Base-by-base conservation (phyloP, 441 rosid species). In the Sinapis alba region DNA sequence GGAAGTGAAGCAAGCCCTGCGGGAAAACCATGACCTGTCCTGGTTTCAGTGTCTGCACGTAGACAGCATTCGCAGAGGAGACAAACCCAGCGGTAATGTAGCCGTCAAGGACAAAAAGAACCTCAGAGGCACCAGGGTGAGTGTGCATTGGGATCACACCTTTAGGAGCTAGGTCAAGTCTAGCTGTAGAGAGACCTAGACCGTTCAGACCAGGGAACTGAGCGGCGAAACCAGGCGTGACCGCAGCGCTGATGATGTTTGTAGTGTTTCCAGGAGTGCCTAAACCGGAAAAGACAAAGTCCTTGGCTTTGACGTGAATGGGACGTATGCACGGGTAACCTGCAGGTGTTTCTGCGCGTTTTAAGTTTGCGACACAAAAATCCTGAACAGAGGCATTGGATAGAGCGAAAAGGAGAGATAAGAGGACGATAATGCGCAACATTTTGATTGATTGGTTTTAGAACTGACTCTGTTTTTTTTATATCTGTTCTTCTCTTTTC, bases 91-190 rank as follows among this genome's bases (percentile, higher is more conserved):
- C 93, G 13, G 77, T 72, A 18, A 90, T 88, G 13, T 74, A 16
- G 16, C 97, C 98, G 0, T 43, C 34, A 7, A 83, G 13, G 2
- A 91, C 93, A 11, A 38, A 13, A 1, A 93, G 83, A 50, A 85
- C 60, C 79, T 93, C 96, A 3, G 96, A 83, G 21, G 76, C 97
- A 5, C 86, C 89, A 4, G 96, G 96, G 72, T 91, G 98, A 50
- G 96, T 88, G 81, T 93, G 98, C 83, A 91, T 70, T 41, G 96
- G 98, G 59, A 91, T 30, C 6, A 89, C 93, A 7, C 98, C 97
- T 9, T 73, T 89, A 4, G 65, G 64, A 0, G 89, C 91, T 62
- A 91, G 45, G 83, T 93, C 98, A 19, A 89, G 69, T 67, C 97
- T 84, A 60, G 94, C 97, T 10, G 83, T 18, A 43, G 98, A 91